These are phyloP conservation scores for Russula emetica DNA, from an alignment of 768 basidiomycete genomes.

Conservation along the genomic window DNA sequence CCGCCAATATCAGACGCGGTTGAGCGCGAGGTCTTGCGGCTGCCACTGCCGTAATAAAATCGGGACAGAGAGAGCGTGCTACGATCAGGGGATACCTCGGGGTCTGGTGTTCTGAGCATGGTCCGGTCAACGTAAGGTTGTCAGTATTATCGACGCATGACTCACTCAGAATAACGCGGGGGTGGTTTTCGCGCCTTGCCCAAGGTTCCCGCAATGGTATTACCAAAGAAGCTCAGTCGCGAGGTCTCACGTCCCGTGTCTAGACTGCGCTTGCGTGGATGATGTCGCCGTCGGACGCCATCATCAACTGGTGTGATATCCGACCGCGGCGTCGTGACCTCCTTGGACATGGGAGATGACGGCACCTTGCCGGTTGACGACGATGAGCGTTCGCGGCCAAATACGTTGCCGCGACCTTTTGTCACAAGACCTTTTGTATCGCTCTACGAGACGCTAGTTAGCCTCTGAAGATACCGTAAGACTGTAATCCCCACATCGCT, in stretches of 20 bases:
- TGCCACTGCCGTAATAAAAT: conserved; percentile 37
- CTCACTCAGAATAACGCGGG: conserved; percentile 64
- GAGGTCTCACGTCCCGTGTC: conserved; percentile 44
- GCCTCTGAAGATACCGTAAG: neutral
- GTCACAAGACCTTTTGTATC: conserved; percentile 40
- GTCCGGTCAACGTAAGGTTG: conserved; percentile 3
- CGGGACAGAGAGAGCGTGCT: conserved; percentile 28
- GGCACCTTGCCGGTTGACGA: conserved; percentile 33
- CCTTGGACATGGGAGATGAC: conserved; percentile 33
- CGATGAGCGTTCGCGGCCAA: conserved; percentile 53
- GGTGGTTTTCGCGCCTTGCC: conserved; percentile 77
- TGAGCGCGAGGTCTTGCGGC: conserved; percentile 44
- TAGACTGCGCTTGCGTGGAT: conserved; percentile 44
- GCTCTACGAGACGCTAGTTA: conserved; percentile 38
- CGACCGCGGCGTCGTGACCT: conserved; percentile 30
- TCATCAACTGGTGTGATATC: neutral
- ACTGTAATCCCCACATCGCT: conserved; percentile 60
- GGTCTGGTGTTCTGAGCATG: conserved; percentile 35
- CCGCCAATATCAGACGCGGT: conserved; percentile 39
- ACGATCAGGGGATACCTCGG: conserved; percentile 44
- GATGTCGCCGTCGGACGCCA: conserved; percentile 1
- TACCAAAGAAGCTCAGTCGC: conserved; percentile 81
- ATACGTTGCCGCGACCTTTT: conserved; percentile 49
- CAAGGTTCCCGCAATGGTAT: conserved; percentile 53
- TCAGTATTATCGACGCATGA: conserved; percentile 28